Evolutionary conservation across 106 monocot species (phyloP), one percentile per base, ranked within the genome.

Genomic region (Xerophyta viscosa): DNA sequence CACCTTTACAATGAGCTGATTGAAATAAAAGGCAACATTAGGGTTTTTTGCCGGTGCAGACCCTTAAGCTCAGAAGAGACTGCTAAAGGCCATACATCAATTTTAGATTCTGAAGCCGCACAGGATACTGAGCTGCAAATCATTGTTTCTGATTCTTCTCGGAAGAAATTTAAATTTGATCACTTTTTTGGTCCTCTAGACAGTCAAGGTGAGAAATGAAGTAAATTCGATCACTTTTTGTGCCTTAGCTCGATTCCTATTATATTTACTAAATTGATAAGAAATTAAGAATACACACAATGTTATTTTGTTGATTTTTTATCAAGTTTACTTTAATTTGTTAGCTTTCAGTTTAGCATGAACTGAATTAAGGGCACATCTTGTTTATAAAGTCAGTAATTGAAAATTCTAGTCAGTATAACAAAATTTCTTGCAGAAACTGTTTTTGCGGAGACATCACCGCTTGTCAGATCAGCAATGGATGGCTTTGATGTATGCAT

Each of bases 401-500:
- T 39, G n/a, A n/a, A n/a, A n/a, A 39, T 39, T 10, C 39, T 39
- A 39, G 15, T 39, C 13, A 39, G 13, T 39, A 39, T 15, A 39
- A 39, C 15, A 39, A 39, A 12, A 12, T 39, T 39, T 39, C 41
- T 15, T 78, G 22, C 70, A 96, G 94, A 84, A 45, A 50, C 48
- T 36, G 81, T 96, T 12, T 96, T 96, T 60, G 55, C 72, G 12
- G 94, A 96, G 64, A 85, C 81, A 4, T 55, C 76, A 68, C 88
- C 84, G 2, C 43, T 96, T 29, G 73, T 96, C 9, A 78, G 58
- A 71, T 96, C 94, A 37, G 94, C 78, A 6, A 26, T 96, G 50
- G 94, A 96, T 30, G 94, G 94, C 5, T 96, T 62, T 65, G 88
- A 88, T 63, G 88, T 75, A 1, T 96, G 94, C 53, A 96, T 96